These are phyloP conservation scores for Vitis hybrid DNA, from an alignment of 177 flowering plant genomes.

Conservation along the genomic window DNA sequence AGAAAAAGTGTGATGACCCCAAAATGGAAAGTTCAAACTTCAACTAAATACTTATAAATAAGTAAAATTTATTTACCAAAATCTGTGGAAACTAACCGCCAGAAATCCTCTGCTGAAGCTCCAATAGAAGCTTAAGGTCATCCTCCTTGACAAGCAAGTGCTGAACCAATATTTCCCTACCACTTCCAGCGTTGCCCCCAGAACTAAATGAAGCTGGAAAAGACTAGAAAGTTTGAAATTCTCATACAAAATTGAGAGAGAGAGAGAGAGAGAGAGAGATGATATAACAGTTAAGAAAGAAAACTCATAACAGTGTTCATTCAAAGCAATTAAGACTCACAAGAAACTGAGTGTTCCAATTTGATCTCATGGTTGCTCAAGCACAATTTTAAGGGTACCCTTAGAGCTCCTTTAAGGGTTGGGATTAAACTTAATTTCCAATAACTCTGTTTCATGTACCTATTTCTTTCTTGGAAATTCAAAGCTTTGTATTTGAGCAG, in stretches of 20 bases:
- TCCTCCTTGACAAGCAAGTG: slow-evolving; percentile 88
- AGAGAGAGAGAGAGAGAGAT: background rate
- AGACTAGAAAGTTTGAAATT: background rate
- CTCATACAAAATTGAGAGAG: background rate
- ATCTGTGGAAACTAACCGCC: slow-evolving; percentile 39
- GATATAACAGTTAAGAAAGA: too few relatives aligned
- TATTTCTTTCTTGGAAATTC: too few relatives aligned
- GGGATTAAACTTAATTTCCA: too few relatives aligned
- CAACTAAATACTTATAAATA: background rate
- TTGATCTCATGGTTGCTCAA: too few relatives aligned
- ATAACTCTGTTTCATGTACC: too few relatives aligned
- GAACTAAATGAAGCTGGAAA: slow-evolving; percentile 60
- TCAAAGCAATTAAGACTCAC: too few relatives aligned
- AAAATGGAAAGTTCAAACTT: background rate
- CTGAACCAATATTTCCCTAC: slow-evolving; percentile 79
- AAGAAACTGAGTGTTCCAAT: too few relatives aligned
- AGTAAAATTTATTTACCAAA: background rate
- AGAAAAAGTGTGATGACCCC: background rate
- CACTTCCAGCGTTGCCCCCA: slow-evolving; percentile 35
- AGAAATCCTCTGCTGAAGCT: slow-evolving; percentile 55
- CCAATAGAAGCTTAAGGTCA: slow-evolving; percentile 61
- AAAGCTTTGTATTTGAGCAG: too few relatives aligned
- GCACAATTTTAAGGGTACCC: too few relatives aligned
- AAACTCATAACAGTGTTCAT: too few relatives aligned
- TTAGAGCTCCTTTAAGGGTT: too few relatives aligned